Base-by-base conservation (phyloP, 495 filamentous ascomycete species). In the Aspergillus sclerotioniger region DNA sequence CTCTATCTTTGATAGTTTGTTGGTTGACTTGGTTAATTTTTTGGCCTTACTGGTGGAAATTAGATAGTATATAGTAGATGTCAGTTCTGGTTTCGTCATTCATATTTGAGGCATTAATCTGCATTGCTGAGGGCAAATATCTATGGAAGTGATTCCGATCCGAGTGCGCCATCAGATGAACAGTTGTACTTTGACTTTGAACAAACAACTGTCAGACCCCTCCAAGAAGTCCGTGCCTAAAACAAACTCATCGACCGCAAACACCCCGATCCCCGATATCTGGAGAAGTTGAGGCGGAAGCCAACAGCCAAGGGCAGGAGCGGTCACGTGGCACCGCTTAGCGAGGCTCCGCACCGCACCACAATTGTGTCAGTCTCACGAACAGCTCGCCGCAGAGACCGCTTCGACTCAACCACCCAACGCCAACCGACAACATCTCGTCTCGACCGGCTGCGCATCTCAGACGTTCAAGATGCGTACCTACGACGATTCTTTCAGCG, bases 401-500 rank as follows among this genome's bases (percentile, higher is more conserved):
- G 74, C 69, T 66, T 75, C 72, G 72, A 72, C 70, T 77, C 68
- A 70, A 79, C 70, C 74, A 76, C 76, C 75, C 69, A 78, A 76
- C 76, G 75, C 72, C 73, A 78, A 78, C 66, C 73, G 71, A 73
- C 68, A 74, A 70, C 68, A 65, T 59, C 59, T 64, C 25, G 25
- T 25, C 60, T 56, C 53, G 60, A 66, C 69, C 72, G 73, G 74
- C 72, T 69, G 71, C 75, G 75, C 76, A 79, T 79, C 75, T 62
- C 64, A 67, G 62, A 74, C 82, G 82, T 80, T 81, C 87, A 90
- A 79, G 76, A 96, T 96, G 91, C 88, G 90, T 84, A 96, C 91
- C 80, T 97, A 96, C 91, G 91, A 96, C 84, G 92, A 97, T 80
- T 85, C 87, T 71, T 97, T 97, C 88, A 91, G 87, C 82, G 92